Percentiles rank a stretch among this genome's conserved stretches.
Evolutionary conservation across 2,329 filamentous ascomycete species (phyloP).

Genomic region (Parastagonospora avenae): DNA sequence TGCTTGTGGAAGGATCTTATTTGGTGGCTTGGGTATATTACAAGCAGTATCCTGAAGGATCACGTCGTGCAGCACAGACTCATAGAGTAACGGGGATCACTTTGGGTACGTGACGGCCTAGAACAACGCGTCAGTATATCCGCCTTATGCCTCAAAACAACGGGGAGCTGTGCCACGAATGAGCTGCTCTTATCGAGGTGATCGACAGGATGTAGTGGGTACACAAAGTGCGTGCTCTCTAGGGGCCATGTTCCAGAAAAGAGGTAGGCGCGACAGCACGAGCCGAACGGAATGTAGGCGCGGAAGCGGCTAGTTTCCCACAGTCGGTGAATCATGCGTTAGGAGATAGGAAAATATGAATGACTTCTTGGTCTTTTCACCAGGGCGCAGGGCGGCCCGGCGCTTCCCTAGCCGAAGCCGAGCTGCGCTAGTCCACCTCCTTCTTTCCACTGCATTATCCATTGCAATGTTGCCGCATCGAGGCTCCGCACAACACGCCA

Average conservation of each 20-base stretch:
- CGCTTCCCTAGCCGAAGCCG: too few species aligned
- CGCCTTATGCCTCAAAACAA: neutral
- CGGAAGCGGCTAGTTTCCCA: slow-evolving; percentile 21
- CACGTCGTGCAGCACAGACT: neutral
- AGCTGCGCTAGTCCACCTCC: too few species aligned
- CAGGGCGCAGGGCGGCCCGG: too few species aligned
- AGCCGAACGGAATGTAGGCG: slow-evolving; percentile 5
- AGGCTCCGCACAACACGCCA: too few species aligned
- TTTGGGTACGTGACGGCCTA: neutral
- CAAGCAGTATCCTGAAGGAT: slow-evolving; percentile 4
- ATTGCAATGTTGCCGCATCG: too few species aligned
- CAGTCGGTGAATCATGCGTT: slow-evolving; percentile 10
- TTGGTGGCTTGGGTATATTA: slow-evolving; percentile 10
- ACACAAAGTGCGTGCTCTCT: neutral
- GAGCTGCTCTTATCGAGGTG: neutral
- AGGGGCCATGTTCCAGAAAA: neutral
- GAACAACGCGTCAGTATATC: neutral
- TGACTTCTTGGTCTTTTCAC: too few species aligned
- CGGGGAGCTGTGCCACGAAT: neutral
- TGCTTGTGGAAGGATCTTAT: slow-evolving; percentile 10
- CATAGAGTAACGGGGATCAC: slow-evolving; percentile 3
- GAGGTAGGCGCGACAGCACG: slow-evolving; percentile 2
- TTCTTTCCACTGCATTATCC: too few species aligned
- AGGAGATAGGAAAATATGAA: neutral
- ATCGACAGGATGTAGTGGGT: neutral